These are phyloP conservation scores for Nitzschia sp. DNA, from an alignment of 108 stramenopile genomes.

Conservation along the genomic window DNA sequence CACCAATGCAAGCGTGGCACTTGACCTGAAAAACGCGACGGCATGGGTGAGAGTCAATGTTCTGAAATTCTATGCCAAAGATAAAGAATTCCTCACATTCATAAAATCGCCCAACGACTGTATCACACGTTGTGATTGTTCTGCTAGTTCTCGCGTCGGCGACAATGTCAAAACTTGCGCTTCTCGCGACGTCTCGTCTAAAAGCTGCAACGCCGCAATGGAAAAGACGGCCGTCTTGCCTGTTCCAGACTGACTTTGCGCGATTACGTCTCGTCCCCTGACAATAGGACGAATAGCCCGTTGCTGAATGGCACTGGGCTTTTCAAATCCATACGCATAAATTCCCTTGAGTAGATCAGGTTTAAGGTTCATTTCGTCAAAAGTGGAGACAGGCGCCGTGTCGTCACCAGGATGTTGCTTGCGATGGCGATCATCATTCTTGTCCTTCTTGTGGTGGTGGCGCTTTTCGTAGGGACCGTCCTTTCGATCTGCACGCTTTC, in stretches of 20 bases:
- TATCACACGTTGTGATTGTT: constrained; percentile 96
- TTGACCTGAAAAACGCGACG: constrained; percentile 33
- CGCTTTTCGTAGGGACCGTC: constrained; percentile 5
- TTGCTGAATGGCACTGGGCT: constrained; percentile 98
- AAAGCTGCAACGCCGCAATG: constrained; percentile 90
- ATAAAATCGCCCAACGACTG: constrained; percentile 94
- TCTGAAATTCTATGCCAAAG: background rate
- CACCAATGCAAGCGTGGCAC: constrained; percentile 98
- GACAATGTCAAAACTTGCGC: constrained; percentile 94
- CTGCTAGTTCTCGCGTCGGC: constrained; percentile 97
- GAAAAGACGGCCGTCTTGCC: constrained; percentile 97
- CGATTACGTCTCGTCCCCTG: constrained; percentile 95
- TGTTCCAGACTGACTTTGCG: constrained; percentile 96
- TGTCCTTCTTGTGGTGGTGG: constrained; percentile 1
- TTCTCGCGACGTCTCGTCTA: constrained; percentile 80
- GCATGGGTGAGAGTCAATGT: background rate
- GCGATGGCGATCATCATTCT: background rate
- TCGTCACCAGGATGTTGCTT: constrained; percentile 30
- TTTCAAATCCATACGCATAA: constrained; percentile 97
- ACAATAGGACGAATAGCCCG: constrained; percentile 97
- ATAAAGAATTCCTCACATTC: constrained; percentile 65
- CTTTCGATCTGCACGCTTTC: constrained; percentile 8
- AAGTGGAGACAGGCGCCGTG: constrained; percentile 68
- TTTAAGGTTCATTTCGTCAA: constrained; percentile 86
- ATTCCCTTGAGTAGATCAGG: constrained; percentile 85